A percentile compares a stretch with the other conserved stretches of the same genome.
phyloP scores from a whole-genome alignment of 306 rosid species.

The Urtica urens region DNA sequence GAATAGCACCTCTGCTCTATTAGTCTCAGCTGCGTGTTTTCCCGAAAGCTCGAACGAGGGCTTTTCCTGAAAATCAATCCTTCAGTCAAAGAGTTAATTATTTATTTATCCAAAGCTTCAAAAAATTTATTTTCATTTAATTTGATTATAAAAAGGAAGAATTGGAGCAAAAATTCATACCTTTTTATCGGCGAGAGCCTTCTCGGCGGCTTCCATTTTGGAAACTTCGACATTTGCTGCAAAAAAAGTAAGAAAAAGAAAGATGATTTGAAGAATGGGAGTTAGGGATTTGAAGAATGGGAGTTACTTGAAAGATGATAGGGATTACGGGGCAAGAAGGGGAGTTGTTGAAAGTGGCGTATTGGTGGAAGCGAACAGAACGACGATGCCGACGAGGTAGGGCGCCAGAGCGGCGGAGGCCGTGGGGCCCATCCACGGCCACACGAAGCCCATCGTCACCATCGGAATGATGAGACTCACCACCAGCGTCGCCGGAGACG shows the following conservation, averaged over 20 bases:
- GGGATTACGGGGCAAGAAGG: conserved; percentile 90
- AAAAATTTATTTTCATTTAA: too few species aligned
- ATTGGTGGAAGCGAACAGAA: conserved; percentile 96
- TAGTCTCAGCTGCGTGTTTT: conserved; percentile 92
- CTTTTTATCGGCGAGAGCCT: conserved; percentile 70
- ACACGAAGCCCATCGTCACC: conserved; percentile 98
- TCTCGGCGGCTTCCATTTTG: conserved; percentile 83
- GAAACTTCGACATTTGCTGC: conserved; percentile 59
- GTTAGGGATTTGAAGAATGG: too few species aligned
- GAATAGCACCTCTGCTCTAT: conserved; percentile 57
- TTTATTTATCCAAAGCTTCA: background rate
- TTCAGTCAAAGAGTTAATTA: background rate
- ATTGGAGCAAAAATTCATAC: conserved; percentile 22
- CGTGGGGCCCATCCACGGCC: conserved; percentile 99
- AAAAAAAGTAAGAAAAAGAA: too few species aligned
- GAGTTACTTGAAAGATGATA: conserved; percentile 89
- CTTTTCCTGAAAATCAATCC: conserved; percentile 43
- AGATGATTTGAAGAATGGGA: too few species aligned
- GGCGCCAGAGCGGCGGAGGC: conserved; percentile 99
- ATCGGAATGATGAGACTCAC: conserved; percentile 90
- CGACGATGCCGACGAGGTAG: conserved; percentile 83
- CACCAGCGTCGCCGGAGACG: conserved; percentile 67
- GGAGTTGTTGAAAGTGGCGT: conserved; percentile 69
- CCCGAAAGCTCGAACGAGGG: conserved; percentile 99
- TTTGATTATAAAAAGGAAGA: background rate